phyloP scores from a whole-genome alignment of 768 basidiomycete species.

The Pleurotus djamor region DNA sequence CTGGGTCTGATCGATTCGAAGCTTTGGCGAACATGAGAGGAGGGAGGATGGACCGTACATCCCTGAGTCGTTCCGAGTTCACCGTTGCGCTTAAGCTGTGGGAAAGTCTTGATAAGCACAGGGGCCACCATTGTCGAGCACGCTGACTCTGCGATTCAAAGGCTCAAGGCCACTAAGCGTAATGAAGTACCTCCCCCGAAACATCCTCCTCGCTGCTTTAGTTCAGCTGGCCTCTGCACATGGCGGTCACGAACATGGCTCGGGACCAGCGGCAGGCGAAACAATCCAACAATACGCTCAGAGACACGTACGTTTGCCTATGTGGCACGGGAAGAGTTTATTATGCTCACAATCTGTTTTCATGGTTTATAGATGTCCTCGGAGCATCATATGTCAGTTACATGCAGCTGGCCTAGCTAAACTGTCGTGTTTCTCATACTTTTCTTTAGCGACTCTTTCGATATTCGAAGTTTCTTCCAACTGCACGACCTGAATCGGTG shows the following conservation, averaged over 20 bases:
- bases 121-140: neutral
- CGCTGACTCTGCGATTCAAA: neutral
- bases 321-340: neutral
- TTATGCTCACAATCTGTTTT: too few relatives aligned
- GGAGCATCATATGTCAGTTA: conserved; percentile 80
- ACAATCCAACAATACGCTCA: conserved; percentile 83
- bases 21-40: too few relatives aligned
- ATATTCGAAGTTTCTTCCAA: conserved; percentile 87
- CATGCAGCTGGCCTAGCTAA: conserved; percentile 1
- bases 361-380: conserved; percentile 65
- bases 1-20: too few relatives aligned
- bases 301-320: conserved; percentile 74
- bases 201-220: conserved; percentile 37
- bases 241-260: conserved; percentile 54
- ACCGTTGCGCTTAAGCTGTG: too few relatives aligned
- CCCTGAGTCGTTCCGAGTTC: too few relatives aligned
- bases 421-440: conserved; percentile 3
- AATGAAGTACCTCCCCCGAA: conserved; percentile 42
- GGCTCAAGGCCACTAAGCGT: conserved; percentile 10
- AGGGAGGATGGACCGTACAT: too few relatives aligned
- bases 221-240: conserved; percentile 39
- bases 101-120: too few relatives aligned
- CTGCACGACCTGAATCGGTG: conserved; percentile 91
- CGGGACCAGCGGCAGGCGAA: conserved; percentile 49
- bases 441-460: conserved; percentile 72